phyloP scores from a whole-genome alignment of 345 rosid species.

The Eucalyptus curtisii region DNA sequence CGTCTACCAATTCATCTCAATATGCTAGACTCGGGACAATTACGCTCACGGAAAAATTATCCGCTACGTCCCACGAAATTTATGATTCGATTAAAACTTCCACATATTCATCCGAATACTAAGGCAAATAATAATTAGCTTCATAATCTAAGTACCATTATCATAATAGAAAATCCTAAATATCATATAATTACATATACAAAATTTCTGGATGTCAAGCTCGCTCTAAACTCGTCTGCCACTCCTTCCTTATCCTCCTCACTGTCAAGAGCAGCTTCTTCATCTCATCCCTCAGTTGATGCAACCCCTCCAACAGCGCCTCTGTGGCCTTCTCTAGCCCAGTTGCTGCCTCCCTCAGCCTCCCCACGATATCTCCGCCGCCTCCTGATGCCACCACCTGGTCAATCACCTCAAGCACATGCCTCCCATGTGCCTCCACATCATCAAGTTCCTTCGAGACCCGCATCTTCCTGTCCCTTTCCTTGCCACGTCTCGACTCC shows the following conservation, averaged over 20 bases:
- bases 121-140: too few relatives aligned
- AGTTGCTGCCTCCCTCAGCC: neutral
- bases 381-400: neutral
- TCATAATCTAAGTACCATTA: too few relatives aligned
- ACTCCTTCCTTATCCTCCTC: neutral
- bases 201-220: too few relatives aligned
- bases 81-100: too few relatives aligned
- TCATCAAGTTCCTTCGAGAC: neutral
- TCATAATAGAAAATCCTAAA: too few relatives aligned
- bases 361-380: neutral
- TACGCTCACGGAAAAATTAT: rapidly evolving
- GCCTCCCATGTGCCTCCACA: neutral
- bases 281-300: too few relatives aligned
- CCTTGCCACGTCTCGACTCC: too few relatives aligned
- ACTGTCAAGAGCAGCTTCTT: neutral
- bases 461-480: neutral
- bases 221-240: neutral
- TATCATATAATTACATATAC: too few relatives aligned
- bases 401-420: neutral
- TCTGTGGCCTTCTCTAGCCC: neutral
- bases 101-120: too few relatives aligned
- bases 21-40: rapidly evolving
- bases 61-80: rapidly evolving
- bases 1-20: too few relatives aligned
- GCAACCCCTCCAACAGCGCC: too few relatives aligned